Percentiles rank a stretch among this genome's conserved stretches.
Evolutionary conservation across 1,284 basidiomycete species (phyloP).

Genomic region (Austroboletus novae-zelandiae): DNA sequence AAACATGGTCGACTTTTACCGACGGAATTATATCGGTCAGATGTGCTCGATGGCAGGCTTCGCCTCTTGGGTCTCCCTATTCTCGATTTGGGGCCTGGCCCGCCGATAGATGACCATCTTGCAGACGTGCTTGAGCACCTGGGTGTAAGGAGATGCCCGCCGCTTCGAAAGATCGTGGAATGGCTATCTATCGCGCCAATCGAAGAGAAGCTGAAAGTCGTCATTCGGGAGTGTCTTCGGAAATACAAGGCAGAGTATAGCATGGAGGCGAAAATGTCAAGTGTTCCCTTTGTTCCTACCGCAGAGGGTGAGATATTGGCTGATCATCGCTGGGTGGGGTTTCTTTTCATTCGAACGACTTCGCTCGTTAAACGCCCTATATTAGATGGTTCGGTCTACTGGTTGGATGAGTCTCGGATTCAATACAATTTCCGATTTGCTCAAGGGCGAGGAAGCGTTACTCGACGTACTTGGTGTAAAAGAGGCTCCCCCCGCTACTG

Average conservation of each 20-base stretch:
- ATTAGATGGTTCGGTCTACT: neutral
- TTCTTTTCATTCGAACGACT: neutral
- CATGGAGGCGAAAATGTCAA: constrained; percentile 12
- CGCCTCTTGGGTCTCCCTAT: constrained; percentile 18
- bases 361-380: neutral
- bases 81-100: constrained; percentile 9
- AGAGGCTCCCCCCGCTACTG: neutral
- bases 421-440: neutral
- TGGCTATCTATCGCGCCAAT: constrained; percentile 1
- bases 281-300: constrained; percentile 22
- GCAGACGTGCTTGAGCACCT: neutral
- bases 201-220: neutral
- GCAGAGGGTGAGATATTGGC: constrained; percentile 1
- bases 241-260: constrained; percentile 19
- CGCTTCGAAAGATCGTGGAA: constrained; percentile 3
- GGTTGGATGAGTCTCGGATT: neutral
- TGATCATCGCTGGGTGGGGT: constrained; percentile 12
- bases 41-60: neutral
- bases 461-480: neutral
- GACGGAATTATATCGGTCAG: constrained; percentile 16
- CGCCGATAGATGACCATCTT: neutral
- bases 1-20: constrained; percentile 6
- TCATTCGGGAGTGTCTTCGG: constrained; percentile 6
- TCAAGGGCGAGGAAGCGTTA: neutral
- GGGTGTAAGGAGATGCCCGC: constrained; percentile 17